These are phyloP conservation scores for Cucurbita ficifolia DNA, from an alignment of 306 rosid genomes.

Conservation along the genomic window DNA sequence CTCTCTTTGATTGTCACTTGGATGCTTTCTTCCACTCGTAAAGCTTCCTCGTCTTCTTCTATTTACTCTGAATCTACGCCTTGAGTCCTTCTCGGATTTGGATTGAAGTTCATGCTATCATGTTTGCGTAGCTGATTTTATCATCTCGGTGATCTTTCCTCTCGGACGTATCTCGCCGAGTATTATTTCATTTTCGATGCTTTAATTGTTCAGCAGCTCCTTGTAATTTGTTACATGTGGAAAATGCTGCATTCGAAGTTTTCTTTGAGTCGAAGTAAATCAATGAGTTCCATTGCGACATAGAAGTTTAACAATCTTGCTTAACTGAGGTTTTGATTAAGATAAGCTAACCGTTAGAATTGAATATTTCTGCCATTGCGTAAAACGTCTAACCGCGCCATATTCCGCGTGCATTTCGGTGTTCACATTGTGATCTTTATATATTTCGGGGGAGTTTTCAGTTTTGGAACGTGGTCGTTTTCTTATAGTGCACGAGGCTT, in stretches of 20 bases:
- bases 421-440: not conserved
- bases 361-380: not conserved
- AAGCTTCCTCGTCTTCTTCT: conserved; percentile 12
- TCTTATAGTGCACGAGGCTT: conserved; percentile 3
- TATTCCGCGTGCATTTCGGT: not conserved
- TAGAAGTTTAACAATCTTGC: not conserved
- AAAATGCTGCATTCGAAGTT: conserved; percentile 3
- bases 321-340: not conserved
- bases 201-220: not conserved
- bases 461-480: not conserved
- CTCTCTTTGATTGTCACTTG: not conserved
- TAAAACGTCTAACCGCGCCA: not conserved
- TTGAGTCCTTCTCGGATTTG: not conserved
- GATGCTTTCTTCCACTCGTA: conserved; percentile 16
- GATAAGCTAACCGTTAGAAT: not conserved
- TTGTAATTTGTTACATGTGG: not conserved
- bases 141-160: not conserved
- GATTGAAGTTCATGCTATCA: not conserved
- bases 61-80: conserved; percentile 14
- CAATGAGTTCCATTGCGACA: not conserved
- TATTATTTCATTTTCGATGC: not conserved
- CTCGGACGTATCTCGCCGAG: not conserved
- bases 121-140: not conserved
- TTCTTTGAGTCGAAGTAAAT: not conserved
- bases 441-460: not conserved